Evolutionary conservation across 2,329 filamentous ascomycete species (phyloP), one percentile per base, ranked within the genome.

Genomic region (Paecilomyces sp.): DNA sequence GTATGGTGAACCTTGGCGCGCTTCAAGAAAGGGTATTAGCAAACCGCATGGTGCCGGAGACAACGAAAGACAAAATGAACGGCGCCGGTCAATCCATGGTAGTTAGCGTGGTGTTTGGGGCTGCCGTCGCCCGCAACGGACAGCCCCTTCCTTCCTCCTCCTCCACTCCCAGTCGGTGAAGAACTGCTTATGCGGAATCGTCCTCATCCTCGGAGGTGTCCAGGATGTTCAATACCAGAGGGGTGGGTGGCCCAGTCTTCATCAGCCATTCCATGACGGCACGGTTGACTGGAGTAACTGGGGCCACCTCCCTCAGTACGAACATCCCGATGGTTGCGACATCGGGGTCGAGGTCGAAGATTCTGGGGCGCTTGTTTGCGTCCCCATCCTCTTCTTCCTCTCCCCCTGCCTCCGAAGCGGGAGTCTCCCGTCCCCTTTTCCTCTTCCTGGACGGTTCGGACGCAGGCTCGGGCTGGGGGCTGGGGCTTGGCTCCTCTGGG

Each of bases 1-100:
- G 85, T 85, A 67, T 92, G 89, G 61, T 84, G 84, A 34, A 93
- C 79, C 75, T 92, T 96, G 3, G 88, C 80, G 65, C 91, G 85
- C 84, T 92, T 85, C 74, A 80, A 36, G 15, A 47, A 54, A 8
- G 57, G n/a, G 31, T 54, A 63, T 71, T 59, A 71, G 63, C 56
- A 58, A 22, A 15, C 6, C 9, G 7, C 18, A 47, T 22, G 7
- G 50, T 12, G n/a, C 33, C 30, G 24, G 56, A 56, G 59, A 51
- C 28, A 25, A 36, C 18, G 5, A 33, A 47, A 54, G 34, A 15
- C 11, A 33, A 54, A 54, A 22, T 18, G 2, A 47, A 22, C 18
- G 41, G 41, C 41, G 41, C 41, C 41, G 41, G 41, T 47, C 41
- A 41, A 22, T 47, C n/a, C 15, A 18, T 47, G n/a, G 41, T 22